These are phyloP conservation scores for Alternaria postmessia DNA, from an alignment of 2,329 filamentous ascomycete genomes.

Conservation along the genomic window DNA sequence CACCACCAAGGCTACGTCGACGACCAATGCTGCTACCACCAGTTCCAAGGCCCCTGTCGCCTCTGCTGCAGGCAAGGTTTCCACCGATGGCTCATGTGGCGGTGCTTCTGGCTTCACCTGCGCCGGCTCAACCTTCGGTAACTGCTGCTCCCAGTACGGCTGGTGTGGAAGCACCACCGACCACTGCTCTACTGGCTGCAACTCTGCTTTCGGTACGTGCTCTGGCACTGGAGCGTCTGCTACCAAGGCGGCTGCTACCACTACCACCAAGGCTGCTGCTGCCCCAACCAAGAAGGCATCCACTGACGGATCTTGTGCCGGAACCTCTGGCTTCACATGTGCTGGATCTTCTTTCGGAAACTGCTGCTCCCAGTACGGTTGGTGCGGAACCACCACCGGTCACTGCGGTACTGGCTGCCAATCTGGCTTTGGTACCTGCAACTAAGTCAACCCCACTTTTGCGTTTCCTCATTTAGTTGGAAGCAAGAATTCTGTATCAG, in stretches of 20 bases:
- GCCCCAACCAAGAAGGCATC: slow-evolving; percentile 29
- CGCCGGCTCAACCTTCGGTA: slow-evolving; percentile 53
- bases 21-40: slow-evolving; percentile 6
- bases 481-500: not conserved
- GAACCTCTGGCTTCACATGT: slow-evolving; percentile 48
- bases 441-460: slow-evolving; percentile 10
- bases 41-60: slow-evolving; percentile 14
- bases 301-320: slow-evolving; percentile 39
- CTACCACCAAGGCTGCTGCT: slow-evolving; percentile 10
- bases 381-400: slow-evolving; percentile 46
- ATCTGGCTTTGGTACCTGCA: slow-evolving; percentile 43
- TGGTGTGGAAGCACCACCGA: slow-evolving; percentile 47
- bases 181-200: slow-evolving; percentile 46
- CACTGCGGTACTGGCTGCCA: slow-evolving; percentile 47
- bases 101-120: slow-evolving; percentile 48
- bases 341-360: slow-evolving; percentile 54
- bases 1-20: slow-evolving; percentile 5
- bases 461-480: not conserved
- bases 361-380: slow-evolving; percentile 56
- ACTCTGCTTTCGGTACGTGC: slow-evolving; percentile 45
- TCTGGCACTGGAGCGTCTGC: slow-evolving; percentile 9
- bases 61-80: slow-evolving; percentile 20
- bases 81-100: slow-evolving; percentile 35
- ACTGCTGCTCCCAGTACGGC: slow-evolving; percentile 56
- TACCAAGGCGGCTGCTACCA: not conserved